Evolutionary conservation across 2,329 filamentous ascomycete genomes (phyloP).

Genomic region (Hymenoscyphus albidus): DNA sequence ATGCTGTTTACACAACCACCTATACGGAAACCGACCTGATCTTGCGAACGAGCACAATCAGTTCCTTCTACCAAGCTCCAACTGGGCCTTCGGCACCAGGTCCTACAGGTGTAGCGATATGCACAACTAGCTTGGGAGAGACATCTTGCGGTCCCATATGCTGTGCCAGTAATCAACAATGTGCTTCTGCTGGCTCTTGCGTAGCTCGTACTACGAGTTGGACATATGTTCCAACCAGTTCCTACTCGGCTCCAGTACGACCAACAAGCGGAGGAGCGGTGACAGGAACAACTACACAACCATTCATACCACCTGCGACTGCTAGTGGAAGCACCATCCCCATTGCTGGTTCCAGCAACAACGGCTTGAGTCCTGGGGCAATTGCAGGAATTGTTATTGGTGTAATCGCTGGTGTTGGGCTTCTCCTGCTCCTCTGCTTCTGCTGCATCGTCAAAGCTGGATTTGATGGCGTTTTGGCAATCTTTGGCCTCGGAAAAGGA

Average conservation of each 20-base stretch:
- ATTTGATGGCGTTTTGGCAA: slow-evolving; percentile 54
- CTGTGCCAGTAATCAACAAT: slow-evolving; percentile 68
- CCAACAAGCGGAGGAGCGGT: slow-evolving; percentile 48
- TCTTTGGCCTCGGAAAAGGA: slow-evolving; percentile 57
- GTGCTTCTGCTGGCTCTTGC: slow-evolving; percentile 40
- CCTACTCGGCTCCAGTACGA: slow-evolving; percentile 41
- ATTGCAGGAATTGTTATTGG: slow-evolving; percentile 81
- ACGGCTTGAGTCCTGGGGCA: slow-evolving; percentile 62
- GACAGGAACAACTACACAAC: slow-evolving; percentile 47
- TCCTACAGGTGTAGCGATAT: slow-evolving; percentile 41
- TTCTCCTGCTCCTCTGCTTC: slow-evolving; percentile 69
- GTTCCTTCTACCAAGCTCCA: slow-evolving; percentile 43
- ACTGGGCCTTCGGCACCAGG: slow-evolving; percentile 11
- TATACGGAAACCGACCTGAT: slow-evolving; percentile 53
- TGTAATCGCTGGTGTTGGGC: slow-evolving; percentile 59
- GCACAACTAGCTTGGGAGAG: slow-evolving; percentile 51
- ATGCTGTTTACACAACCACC: slow-evolving; percentile 40
- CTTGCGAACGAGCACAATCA: slow-evolving; percentile 57
- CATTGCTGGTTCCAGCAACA: slow-evolving; percentile 16
- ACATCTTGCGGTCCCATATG: slow-evolving; percentile 65
- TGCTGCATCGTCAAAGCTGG: slow-evolving; percentile 65
- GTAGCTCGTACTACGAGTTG: slow-evolving; percentile 20
- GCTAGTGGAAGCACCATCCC: slow-evolving; percentile 42
- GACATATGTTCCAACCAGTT: slow-evolving; percentile 37
- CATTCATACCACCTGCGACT: slow-evolving; percentile 50